Base-by-base conservation (phyloP, 1,284 basidiomycete species). In the Volvariella surrecta region DNA sequence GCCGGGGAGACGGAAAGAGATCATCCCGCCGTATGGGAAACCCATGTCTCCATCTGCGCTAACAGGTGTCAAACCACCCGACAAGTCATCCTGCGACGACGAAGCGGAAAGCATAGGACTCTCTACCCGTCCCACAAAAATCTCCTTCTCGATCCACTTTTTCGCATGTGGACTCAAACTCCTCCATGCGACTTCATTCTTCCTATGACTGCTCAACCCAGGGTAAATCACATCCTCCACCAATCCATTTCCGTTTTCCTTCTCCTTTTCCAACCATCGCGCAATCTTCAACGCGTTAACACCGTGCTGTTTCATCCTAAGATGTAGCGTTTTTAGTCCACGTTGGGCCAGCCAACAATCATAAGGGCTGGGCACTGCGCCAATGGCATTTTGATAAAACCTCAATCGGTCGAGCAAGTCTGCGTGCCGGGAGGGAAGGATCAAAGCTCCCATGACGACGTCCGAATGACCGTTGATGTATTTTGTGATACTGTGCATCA, bases 381-480 rank as follows among this genome's bases (percentile, higher is more conserved):
- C 93, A 53, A 84, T 82, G 1, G 90, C 86, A 58, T 95, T 96
- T 59, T 98, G 95, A 2, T 97, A 70, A 77, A 95, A 98, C 2
- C 88, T 78, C 20, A 95, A 68, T 37, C 72, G 74, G 4, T 71
- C 61, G 0, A 59, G 60, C 43, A 82, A 61, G 1, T 58, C 58
- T 7, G 63, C 46, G 50, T 76, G 79, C 43, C 76, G 71, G 0
- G 75, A 55, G 13, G 82, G 82, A 7, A 89, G 71, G 53, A 91
- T 81, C 45, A 88, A 63, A 0, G 82, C 81, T 30, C 92, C 93
- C 74, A 91, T 87, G 55, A 95, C 73, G 55, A 93, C 88, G 58
- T 97, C 93, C 0, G 86, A 87, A 66, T 96, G 92, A 0, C 94
- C 93, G 58, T 92, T 92, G 58, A 96, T 71, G 67, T 96, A 97